Evolutionary conservation across 2,329 filamentous ascomycete genomes (phyloP), one percentile per base, ranked within the genome.

Genomic region (Sclerotinia sclerotiorum): DNA sequence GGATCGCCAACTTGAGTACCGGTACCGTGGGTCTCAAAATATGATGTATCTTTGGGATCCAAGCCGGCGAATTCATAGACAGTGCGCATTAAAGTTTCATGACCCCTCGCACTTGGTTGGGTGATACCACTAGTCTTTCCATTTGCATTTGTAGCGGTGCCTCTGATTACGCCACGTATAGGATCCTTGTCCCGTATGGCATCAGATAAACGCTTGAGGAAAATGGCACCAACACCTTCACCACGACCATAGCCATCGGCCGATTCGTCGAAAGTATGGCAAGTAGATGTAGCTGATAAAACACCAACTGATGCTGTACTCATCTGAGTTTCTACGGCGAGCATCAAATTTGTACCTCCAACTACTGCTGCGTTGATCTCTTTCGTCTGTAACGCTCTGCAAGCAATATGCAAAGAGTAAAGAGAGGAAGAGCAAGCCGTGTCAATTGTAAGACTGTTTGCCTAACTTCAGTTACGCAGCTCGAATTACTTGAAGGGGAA

Each of bases 401-500:
- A 77, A 0, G 80, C 82, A 42, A 78, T 75, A 69, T 83, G 81
- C 0, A 83, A 70, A 6, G 79, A 79, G 2, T 79, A 76, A 24
- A 84, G 63, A n/a, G 79, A 78, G 2, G 79, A 79, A 21, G 81
- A 83, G 73, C 81, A 84, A 32, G 79, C 82, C 27, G 82, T 83
- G 62, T 83, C 79, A 13, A 83, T 77, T 5, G 80, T 81, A 69
- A 82, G 77, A 39, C 78, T 79, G 10, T 7, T 24, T 6, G 13
- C 10, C 35, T 11, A n/a, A 29, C 10, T 39, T 67, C 42, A 42
- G 55, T 49, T 48, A 3, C 54, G 13, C 27, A 27, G 7, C 82
- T 83, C 42, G 83, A 86, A 85, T 87, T 29, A 84, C 85, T 1
- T 85, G 87, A 66, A 87, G 84, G 17, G 87, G 75, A 0, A 83